Evolutionary conservation across 1,139 yeast species (phyloP), one percentile per base, ranked within the genome.

Genomic region (Kodamaea alishanica): DNA sequence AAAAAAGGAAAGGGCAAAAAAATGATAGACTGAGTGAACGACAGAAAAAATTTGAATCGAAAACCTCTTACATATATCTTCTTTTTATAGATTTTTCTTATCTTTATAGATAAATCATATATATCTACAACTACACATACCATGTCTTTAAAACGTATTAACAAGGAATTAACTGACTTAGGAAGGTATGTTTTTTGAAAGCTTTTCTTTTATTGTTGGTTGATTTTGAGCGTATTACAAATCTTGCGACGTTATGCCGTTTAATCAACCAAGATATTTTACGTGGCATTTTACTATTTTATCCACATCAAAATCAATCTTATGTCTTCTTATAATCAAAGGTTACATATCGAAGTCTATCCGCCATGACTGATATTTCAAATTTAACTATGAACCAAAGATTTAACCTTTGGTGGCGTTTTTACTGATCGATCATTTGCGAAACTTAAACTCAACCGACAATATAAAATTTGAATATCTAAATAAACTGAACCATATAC

Each of bases 131-230:
- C 20, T 15, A 15, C 20, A 33, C 33, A 38, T 33, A 46, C 39
- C 58, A 87, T 87, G 95, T 89, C 96, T 56, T 78, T 81, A 59
- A 90, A 90, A 72, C 90, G 97, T 79, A 89, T 90, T 61, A 87
- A 87, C 73, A 90, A 90, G 73, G 97, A 90, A 72, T 79, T 90
- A 60, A 84, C 85, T 55, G 97, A 90, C 69, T 78, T 90, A 61
- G 96, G 96, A 65, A 83, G 87, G 92, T 84, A 77, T 68, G 92
- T 82, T 49, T 42, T 10, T 10, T 6, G 26, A 28, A 24, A 22
- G 24, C n/a, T 34, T 33, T 12, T 29, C n/a, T 29, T 32, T 27
- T 24, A 27, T 25, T 27, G 25, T 38, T 11, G 8, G 11, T 28
- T 20, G 24, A 20, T 28, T 10, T 29, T 27, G 20, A 23, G 27